A percentile compares a stretch with the other conserved stretches of the same genome.
Evolutionary conservation across 805 yeast species (phyloP).

Genomic region (Candida silvatica): DNA sequence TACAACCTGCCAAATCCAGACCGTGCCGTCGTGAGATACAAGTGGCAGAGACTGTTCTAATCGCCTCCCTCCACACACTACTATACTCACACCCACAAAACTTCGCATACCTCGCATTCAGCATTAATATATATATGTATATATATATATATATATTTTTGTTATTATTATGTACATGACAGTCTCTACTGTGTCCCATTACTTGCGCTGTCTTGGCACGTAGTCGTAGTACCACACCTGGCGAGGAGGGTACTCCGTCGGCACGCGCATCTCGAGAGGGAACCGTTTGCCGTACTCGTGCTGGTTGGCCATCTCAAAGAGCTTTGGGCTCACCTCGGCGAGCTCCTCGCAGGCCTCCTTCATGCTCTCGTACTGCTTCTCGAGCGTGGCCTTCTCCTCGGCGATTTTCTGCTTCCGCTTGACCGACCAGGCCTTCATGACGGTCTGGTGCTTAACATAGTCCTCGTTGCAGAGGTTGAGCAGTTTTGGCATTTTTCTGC

Average conservation of each 20-base stretch:
- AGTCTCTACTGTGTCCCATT: background rate
- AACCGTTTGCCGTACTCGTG: constrained; percentile 53
- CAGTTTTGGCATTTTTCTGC: constrained; percentile 80
- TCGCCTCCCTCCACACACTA: background rate
- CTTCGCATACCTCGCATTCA: too few species aligned
- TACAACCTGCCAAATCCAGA: constrained; percentile 35
- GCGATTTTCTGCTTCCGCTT: constrained; percentile 44
- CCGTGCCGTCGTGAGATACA: constrained; percentile 16
- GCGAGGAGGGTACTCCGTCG: constrained; percentile 84
- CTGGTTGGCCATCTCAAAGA: constrained; percentile 56
- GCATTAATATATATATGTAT: background rate
- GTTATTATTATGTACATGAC: background rate
- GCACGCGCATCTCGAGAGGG: constrained; percentile 79
- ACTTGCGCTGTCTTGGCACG: constrained; percentile 13
- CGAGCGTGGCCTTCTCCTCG: constrained; percentile 33
- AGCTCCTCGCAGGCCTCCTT: constrained; percentile 68
- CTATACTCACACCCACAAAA: too few species aligned
- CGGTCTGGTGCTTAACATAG: constrained; percentile 72
- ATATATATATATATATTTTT: background rate
- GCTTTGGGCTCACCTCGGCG: constrained; percentile 36
- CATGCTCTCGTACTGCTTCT: constrained; percentile 58
- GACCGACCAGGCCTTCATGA: constrained; percentile 74
- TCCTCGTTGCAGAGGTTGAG: constrained; percentile 75
- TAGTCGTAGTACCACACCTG: constrained; percentile 68
- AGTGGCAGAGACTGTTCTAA: constrained; percentile 19